Percentiles rank a stretch among this genome's conserved stretches.
Conservation (phyloP, 2,329 filamentous ascomycete genomes). For the Lomentospora prolificans region DNA sequence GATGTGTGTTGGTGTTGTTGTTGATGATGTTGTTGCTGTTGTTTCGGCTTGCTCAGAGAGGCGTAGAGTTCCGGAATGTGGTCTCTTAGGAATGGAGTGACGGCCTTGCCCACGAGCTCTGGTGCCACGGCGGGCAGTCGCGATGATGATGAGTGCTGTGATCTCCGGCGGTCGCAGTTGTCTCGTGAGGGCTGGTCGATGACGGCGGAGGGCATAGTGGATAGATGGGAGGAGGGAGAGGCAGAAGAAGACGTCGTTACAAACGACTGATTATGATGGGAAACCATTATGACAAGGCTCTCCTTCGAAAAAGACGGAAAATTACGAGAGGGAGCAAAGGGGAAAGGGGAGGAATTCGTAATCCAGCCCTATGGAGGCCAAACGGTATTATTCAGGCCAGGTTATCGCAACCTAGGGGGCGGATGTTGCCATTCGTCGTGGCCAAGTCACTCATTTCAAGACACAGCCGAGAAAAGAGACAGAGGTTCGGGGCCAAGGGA, state of each 20-base stretch:
- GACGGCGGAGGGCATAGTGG: constrained; percentile 9
- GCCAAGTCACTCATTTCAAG: constrained; percentile 1
- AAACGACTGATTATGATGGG: not conserved
- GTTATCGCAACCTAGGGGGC: not conserved
- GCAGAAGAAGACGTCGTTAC: not conserved
- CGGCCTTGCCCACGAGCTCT: constrained; percentile 64
- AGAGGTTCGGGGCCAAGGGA: not conserved
- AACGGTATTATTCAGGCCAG: not conserved
- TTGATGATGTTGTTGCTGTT: constrained; percentile 15
- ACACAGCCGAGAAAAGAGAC: not conserved
- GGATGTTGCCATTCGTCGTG: not conserved
- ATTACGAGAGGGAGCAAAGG: not conserved
- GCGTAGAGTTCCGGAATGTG: constrained; percentile 88
- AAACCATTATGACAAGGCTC: not conserved
- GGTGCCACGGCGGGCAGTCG: constrained; percentile 48
- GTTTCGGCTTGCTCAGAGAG: constrained; percentile 54
- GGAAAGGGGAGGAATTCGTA: not conserved
- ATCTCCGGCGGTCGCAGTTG: constrained; percentile 41
- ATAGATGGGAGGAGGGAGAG: constrained; percentile 5
- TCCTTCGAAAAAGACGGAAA: not conserved
- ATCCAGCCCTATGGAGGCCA: not conserved
- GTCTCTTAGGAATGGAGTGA: constrained; percentile 80
- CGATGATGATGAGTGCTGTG: constrained; percentile 37
- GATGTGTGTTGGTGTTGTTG: constrained; percentile 10
- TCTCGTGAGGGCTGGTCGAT: constrained; percentile 19